These are phyloP conservation scores for Raphanus raphanistrum DNA, from an alignment of 345 rosid species.

Conservation along the genomic window DNA sequence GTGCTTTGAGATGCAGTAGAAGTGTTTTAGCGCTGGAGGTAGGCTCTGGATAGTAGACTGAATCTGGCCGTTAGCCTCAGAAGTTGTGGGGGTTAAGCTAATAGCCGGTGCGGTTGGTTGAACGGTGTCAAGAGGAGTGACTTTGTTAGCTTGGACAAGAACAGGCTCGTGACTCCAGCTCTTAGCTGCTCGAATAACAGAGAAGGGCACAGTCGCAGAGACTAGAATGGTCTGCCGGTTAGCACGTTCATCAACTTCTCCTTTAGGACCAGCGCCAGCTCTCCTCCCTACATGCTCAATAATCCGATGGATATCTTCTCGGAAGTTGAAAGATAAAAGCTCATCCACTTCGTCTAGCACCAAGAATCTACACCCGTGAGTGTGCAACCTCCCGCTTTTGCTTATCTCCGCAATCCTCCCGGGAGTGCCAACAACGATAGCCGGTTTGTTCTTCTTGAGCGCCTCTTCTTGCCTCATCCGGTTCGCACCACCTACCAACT, in stretches of 20 bases:
- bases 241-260: slow-evolving; percentile 38
- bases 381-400: slow-evolving; percentile 88
- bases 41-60: slow-evolving; percentile 66
- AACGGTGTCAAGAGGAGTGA: slow-evolving; percentile 58
- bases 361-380: slow-evolving; percentile 80
- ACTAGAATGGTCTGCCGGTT: slow-evolving; percentile 66
- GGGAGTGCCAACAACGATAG: slow-evolving; percentile 90
- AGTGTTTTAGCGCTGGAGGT: slow-evolving; percentile 84
- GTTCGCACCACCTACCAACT: slow-evolving; percentile 96
- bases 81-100: slow-evolving; percentile 41
- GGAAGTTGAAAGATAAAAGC: slow-evolving; percentile 85
- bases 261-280: slow-evolving; percentile 55
- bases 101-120: slow-evolving; percentile 52
- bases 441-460: slow-evolving; percentile 87
- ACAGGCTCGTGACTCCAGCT: slow-evolving; percentile 83
- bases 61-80: slow-evolving; percentile 45
- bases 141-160: slow-evolving; percentile 76
- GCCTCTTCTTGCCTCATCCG: slow-evolving; percentile 96
- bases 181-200: slow-evolving; percentile 86
- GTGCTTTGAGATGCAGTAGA: slow-evolving; percentile 65
- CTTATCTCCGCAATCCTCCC: slow-evolving; percentile 94
- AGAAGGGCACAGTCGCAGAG: slow-evolving; percentile 92
- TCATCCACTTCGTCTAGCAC: slow-evolving; percentile 93
- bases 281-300: slow-evolving; percentile 81
- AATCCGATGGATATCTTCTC: slow-evolving; percentile 88